phyloP scores from a whole-genome alignment of 2,329 filamentous ascomycete species.

The Byssothecium circinans region DNA sequence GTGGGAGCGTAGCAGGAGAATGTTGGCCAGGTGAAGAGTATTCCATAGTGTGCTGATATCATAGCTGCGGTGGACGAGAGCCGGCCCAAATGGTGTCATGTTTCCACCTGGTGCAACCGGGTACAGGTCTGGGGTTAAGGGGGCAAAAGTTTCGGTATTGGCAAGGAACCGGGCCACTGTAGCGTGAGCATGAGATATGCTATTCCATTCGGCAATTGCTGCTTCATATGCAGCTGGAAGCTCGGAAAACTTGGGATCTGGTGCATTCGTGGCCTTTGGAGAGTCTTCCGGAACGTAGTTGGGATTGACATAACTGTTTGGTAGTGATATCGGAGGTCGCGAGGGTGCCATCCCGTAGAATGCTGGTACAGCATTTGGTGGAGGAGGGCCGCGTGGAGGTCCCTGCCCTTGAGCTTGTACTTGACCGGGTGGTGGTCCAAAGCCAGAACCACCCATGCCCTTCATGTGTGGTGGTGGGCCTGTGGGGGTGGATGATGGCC shows the following conservation, averaged over 20 bases:
- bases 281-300: constrained; percentile 18
- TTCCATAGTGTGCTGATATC: constrained; percentile 87
- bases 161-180: constrained; percentile 59
- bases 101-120: constrained; percentile 52
- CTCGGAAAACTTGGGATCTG: constrained; percentile 46
- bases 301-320: constrained; percentile 45
- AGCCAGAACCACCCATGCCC: constrained; percentile 19
- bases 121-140: constrained; percentile 69
- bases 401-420: constrained; percentile 6
- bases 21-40: constrained; percentile 81
- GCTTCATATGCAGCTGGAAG: constrained; percentile 66
- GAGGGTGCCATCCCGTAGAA: constrained; percentile 57
- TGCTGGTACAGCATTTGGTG: constrained; percentile 40
- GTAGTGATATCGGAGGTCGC: constrained; percentile 45
- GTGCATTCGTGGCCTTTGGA: constrained; percentile 16
- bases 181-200: constrained; percentile 71
- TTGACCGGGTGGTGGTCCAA: constrained; percentile 13
- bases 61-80: constrained; percentile 80
- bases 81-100: constrained; percentile 76
- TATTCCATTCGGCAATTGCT: constrained; percentile 78
- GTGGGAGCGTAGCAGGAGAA: constrained; percentile 79
- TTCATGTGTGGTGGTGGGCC: constrained; percentile 32
- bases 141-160: constrained; percentile 75
- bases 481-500: constrained; percentile 21
- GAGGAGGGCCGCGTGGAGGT: constrained; percentile 18